A percentile compares a stretch with the other conserved stretches of the same genome.
Conservation (phyloP, 768 basidiomycete species). For the Lactarius psammicola region DNA sequence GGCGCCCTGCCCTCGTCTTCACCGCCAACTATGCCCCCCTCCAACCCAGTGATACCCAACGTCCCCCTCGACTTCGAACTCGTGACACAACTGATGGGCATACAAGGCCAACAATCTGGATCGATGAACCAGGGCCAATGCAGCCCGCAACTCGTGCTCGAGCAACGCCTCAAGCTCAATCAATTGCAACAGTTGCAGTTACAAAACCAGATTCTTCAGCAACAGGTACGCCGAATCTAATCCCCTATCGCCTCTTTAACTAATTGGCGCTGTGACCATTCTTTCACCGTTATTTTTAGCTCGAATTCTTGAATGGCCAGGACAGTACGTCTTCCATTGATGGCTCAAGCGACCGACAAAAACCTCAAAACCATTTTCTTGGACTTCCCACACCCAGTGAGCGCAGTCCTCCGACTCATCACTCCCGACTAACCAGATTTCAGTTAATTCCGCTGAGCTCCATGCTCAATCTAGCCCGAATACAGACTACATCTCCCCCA, state of each 20-base stretch:
- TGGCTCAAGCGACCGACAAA: slow-evolving; percentile 32
- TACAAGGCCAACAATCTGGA: slow-evolving; percentile 38
- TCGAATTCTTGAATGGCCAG: slow-evolving; percentile 38
- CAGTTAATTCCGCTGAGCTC: slow-evolving; percentile 54
- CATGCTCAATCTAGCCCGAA: slow-evolving; percentile 50
- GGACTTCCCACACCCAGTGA: slow-evolving; percentile 70
- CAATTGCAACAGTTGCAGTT: slow-evolving; percentile 76
- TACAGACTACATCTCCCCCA: slow-evolving; percentile 62
- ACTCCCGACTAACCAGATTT: background rate
- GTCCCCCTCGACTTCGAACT: slow-evolving; percentile 44
- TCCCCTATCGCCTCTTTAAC: slow-evolving; percentile 12
- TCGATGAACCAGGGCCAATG: slow-evolving; percentile 34
- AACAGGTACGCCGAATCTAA: slow-evolving; percentile 58
- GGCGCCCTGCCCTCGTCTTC: slow-evolving; percentile 24
- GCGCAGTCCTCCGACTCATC: slow-evolving; percentile 33
- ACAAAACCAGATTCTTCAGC: slow-evolving; percentile 85
- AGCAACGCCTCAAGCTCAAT: slow-evolving; percentile 75
- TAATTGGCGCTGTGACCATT: background rate
- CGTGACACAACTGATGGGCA: slow-evolving; percentile 51
- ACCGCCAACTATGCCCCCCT: slow-evolving; percentile 26
- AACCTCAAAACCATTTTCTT: slow-evolving; percentile 31
- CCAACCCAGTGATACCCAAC: slow-evolving; percentile 27
- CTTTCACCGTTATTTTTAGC: slow-evolving; percentile 25
- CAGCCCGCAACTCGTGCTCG: slow-evolving; percentile 52
- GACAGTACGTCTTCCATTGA: slow-evolving; percentile 36